A percentile compares a stretch with the other conserved stretches of the same genome.
These are phyloP conservation scores for Hypoxylon intermedium DNA, from an alignment of 495 filamentous ascomycete genomes.

Conservation along the genomic window DNA sequence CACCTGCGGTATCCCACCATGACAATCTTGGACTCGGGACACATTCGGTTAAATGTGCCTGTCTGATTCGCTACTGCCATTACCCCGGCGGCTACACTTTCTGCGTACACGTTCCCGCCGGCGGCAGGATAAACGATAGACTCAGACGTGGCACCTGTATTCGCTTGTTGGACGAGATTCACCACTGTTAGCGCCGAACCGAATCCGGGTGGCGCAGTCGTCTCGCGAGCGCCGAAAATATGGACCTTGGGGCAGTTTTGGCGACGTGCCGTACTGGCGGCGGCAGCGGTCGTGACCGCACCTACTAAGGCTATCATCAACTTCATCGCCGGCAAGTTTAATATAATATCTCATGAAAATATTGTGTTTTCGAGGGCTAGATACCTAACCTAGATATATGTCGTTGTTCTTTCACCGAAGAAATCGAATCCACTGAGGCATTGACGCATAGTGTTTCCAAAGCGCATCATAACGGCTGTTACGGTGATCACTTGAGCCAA, in stretches of 20 bases:
- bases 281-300: background rate
- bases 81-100: slow-evolving; percentile 57
- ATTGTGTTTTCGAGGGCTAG: too few species aligned
- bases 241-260: slow-evolving; percentile 58
- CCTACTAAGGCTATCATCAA: slow-evolving; percentile 4
- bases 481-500: slow-evolving; percentile 8
- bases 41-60: slow-evolving; percentile 55
- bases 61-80: slow-evolving; percentile 60
- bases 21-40: slow-evolving; percentile 60
- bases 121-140: slow-evolving; percentile 67
- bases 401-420: too few species aligned
- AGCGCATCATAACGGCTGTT: slow-evolving; percentile 1
- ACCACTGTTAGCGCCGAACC: slow-evolving; percentile 61
- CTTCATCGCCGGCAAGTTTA: slow-evolving; percentile 21
- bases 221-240: slow-evolving; percentile 68
- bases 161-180: slow-evolving; percentile 55
- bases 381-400: too few species aligned
- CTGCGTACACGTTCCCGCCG: slow-evolving; percentile 59
- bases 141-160: slow-evolving; percentile 60
- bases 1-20: slow-evolving; percentile 66
- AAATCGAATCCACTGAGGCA: background rate
- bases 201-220: slow-evolving; percentile 61
- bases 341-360: too few species aligned
- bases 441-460: slow-evolving; percentile 21
- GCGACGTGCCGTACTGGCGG: background rate